phyloP scores from a whole-genome alignment of 345 rosid genomes.

The Orychophragmus violaceus region DNA sequence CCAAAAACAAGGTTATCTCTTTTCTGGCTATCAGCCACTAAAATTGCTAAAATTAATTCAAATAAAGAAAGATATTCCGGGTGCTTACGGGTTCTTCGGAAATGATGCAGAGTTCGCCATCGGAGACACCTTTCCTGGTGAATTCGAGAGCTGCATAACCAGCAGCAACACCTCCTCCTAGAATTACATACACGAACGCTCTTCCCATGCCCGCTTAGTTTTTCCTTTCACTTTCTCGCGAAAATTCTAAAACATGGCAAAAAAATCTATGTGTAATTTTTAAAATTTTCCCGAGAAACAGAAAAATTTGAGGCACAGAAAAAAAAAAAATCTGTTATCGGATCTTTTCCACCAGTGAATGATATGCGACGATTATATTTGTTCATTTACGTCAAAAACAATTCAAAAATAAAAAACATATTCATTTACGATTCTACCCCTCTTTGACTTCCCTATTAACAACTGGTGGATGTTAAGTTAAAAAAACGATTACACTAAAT shows the following conservation, averaged over 20 bases:
- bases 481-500: background rate
- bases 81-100: constrained; percentile 79
- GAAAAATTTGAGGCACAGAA: background rate
- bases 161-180: constrained; percentile 97
- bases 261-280: background rate
- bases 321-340: constrained; percentile 9
- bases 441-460: background rate
- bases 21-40: background rate
- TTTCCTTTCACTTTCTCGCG: background rate
- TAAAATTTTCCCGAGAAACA: background rate
- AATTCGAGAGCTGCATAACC: constrained; percentile 97
- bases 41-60: background rate
- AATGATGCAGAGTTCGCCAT: constrained; percentile 87
- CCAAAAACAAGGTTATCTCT: background rate
- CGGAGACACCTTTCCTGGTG: constrained; percentile 61
- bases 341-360: constrained; percentile 21
- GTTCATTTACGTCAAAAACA: background rate
- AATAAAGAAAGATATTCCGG: background rate
- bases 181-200: constrained; percentile 87
- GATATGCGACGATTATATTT: constrained; percentile 7
- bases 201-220: constrained; percentile 57
- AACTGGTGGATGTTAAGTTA: background rate
- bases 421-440: background rate
- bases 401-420: too few species aligned
- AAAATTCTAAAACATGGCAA: constrained; percentile 19